Percentiles rank a stretch among this genome's conserved stretches.
Evolutionary conservation across 2,329 filamentous ascomycete genomes (phyloP).

Genomic region (Scedosporium boydii): DNA sequence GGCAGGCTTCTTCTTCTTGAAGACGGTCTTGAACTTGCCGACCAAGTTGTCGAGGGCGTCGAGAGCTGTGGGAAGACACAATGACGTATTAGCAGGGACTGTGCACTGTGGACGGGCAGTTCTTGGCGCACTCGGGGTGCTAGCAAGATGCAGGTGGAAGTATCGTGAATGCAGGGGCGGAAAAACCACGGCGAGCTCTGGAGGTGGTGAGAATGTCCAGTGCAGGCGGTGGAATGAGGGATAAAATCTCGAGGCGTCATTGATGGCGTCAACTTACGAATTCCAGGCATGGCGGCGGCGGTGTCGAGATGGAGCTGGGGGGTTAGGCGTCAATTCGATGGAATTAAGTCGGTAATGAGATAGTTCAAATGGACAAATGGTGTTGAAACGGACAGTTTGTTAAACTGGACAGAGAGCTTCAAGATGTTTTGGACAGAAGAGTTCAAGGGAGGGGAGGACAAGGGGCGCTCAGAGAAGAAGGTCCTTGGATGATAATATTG

Average conservation of each 20-base stretch:
- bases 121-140: background rate
- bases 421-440: background rate
- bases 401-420: background rate
- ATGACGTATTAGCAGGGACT: background rate
- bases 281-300: slow-evolving; percentile 36
- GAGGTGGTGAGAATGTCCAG: too few species aligned
- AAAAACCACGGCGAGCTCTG: background rate
- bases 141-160: background rate
- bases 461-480: background rate
- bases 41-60: slow-evolving; percentile 45
- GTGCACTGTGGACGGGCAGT: background rate
- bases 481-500: background rate
- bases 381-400: background rate
- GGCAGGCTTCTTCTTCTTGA: slow-evolving; percentile 33
- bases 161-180: background rate
- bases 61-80: slow-evolving; percentile 25
- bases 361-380: background rate
- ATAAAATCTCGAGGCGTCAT: background rate
- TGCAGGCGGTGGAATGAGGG: background rate
- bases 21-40: slow-evolving; percentile 43
- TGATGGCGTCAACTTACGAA: slow-evolving; percentile 32
- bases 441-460: background rate
- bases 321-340: background rate
- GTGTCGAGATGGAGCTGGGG: background rate
- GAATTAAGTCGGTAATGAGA: background rate